Conservation (phyloP, 169 alveolate species). For the Plasmodium falciparum region DNA sequence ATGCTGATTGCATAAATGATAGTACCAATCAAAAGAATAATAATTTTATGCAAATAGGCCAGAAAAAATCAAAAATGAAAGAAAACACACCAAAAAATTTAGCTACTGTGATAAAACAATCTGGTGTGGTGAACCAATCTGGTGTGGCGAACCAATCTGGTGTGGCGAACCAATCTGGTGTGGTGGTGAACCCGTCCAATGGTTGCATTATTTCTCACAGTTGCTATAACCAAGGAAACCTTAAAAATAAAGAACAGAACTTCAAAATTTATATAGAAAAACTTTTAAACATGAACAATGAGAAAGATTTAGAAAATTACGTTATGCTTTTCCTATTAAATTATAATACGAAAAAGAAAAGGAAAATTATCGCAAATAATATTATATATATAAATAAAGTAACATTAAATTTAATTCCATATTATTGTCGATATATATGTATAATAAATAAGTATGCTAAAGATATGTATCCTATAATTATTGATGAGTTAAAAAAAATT, state of each 20-base stretch:
- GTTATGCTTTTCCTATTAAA: conserved; percentile 53
- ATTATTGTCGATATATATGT: conserved; percentile 56
- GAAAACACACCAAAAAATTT: not conserved
- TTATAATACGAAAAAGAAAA: conserved; percentile 56
- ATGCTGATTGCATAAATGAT: no score
- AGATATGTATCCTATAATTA: conserved; percentile 11
- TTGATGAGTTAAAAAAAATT: conserved; percentile 47
- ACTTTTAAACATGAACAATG: conserved; percentile 42
- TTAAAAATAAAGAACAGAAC: conserved; percentile 13
- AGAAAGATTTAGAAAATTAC: conserved; percentile 36
- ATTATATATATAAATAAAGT: conserved; percentile 29
- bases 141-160: no score
- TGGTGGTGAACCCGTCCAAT: not conserved
- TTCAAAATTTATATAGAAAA: conserved; percentile 24
- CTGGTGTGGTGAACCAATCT: not conserved
- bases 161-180: not conserved
- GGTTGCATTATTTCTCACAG: not conserved
- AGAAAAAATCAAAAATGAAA: not conserved
- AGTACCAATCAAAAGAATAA: no score
- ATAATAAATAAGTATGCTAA: conserved; percentile 46
- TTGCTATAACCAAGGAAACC: not conserved
- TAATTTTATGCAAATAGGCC: no score
- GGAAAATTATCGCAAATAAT: conserved; percentile 39
- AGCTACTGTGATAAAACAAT: not conserved
- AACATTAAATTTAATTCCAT: conserved; percentile 27